phyloP scores from a whole-genome alignment of 1,284 basidiomycete species.

The Abortiporus biennis region DNA sequence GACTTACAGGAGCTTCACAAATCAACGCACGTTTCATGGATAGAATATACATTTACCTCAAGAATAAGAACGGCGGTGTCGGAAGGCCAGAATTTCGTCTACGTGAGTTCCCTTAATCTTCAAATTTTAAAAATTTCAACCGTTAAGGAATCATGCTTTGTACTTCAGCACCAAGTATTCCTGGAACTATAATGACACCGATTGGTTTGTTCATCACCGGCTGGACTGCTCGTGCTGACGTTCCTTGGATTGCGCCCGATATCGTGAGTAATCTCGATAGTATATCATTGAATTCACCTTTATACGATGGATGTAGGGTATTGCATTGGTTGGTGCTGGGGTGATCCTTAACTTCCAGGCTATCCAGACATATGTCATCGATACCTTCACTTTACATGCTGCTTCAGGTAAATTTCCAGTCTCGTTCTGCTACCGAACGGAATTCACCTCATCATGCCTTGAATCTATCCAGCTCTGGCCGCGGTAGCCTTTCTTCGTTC shows the following conservation, averaged over 20 bases:
- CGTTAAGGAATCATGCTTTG: background rate
- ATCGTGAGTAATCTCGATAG: constrained; percentile 35
- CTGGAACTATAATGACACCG: constrained; percentile 48
- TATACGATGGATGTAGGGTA: constrained; percentile 34
- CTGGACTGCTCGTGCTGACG: constrained; percentile 50
- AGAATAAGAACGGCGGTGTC: constrained; percentile 40
- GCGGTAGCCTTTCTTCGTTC: constrained; percentile 46
- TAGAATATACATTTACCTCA: constrained; percentile 43
- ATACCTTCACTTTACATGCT: constrained; percentile 60
- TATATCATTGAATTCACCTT: constrained; percentile 5
- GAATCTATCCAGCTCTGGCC: constrained; percentile 36
- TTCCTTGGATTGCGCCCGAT: constrained; percentile 66
- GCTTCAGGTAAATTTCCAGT: constrained; percentile 52
- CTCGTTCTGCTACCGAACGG: no score
- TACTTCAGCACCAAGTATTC: constrained; percentile 48
- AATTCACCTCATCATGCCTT: no score
- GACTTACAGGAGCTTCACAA: constrained; percentile 46
- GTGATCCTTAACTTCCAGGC: constrained; percentile 51
- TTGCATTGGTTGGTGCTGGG: constrained; percentile 47
- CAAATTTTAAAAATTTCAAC: background rate
- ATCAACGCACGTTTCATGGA: constrained; percentile 54
- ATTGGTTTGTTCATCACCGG: constrained; percentile 59
- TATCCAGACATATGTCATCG: constrained; percentile 61
- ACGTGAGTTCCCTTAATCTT: constrained; percentile 13
- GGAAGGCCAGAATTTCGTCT: constrained; percentile 52